Percentiles rank a stretch among this genome's conserved stretches.
These are phyloP conservation scores for Cryptococcus sp. DNA, from an alignment of 1,284 basidiomycete species.

Conservation along the genomic window DNA sequence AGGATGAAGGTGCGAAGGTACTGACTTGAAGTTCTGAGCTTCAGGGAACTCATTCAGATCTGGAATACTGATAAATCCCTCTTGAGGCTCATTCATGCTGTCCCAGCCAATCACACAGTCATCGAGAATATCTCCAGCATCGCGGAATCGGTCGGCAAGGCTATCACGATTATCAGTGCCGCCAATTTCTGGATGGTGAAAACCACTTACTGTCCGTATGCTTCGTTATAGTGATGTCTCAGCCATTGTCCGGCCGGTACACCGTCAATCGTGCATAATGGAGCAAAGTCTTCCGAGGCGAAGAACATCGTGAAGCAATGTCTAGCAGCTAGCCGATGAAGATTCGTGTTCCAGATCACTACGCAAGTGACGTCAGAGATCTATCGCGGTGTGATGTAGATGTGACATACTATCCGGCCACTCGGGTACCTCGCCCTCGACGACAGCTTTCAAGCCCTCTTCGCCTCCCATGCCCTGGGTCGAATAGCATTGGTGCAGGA, in stretches of 20 bases:
- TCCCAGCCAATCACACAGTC: slow-evolving; percentile 75
- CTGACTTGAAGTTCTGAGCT: slow-evolving; percentile 38
- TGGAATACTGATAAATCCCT: slow-evolving; percentile 76
- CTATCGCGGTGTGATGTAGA: neutral
- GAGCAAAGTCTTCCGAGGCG: slow-evolving; percentile 34
- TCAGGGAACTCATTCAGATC: slow-evolving; percentile 68
- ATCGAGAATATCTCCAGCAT: slow-evolving; percentile 56
- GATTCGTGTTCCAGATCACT: slow-evolving; percentile 47
- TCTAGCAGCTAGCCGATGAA: slow-evolving; percentile 34
- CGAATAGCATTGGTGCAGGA: slow-evolving; percentile 30
- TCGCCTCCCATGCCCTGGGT: slow-evolving; percentile 27
- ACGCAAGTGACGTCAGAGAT: neutral
- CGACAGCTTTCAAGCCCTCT: slow-evolving; percentile 25
- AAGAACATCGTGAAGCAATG: slow-evolving; percentile 44
- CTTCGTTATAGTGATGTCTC: slow-evolving; percentile 16
- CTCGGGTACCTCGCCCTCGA: slow-evolving; percentile 18
- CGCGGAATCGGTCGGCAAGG: slow-evolving; percentile 31
- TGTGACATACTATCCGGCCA: slow-evolving; percentile 35
- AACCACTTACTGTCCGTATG: slow-evolving; percentile 41
- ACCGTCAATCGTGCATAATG: slow-evolving; percentile 37
- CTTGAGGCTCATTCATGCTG: slow-evolving; percentile 89
- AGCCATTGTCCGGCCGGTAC: slow-evolving; percentile 25
- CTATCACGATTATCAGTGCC: slow-evolving; percentile 18
- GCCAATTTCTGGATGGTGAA: too few relatives aligned
- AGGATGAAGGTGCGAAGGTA: too few relatives aligned